Evolutionary conservation across 441 rosid species (phyloP).

Genomic region (Adansonia rubrostipa): DNA sequence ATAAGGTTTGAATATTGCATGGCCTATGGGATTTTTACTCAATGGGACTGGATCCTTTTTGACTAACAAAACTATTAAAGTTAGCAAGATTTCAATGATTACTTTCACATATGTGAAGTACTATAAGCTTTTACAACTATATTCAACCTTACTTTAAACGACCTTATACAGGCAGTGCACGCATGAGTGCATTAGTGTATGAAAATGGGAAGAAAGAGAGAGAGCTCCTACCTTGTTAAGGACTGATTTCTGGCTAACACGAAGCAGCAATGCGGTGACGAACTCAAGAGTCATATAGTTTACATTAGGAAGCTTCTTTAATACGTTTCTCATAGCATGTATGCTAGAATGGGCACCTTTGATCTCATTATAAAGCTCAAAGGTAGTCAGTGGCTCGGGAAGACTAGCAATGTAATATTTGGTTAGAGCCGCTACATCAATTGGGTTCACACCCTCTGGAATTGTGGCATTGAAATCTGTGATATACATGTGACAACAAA

Average conservation of each 20-base stretch:
- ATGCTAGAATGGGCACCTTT: conserved; percentile 72
- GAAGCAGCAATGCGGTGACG: conserved; percentile 77
- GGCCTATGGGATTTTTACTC: no score
- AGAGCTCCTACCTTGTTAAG: conserved; percentile 68
- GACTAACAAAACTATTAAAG: no score
- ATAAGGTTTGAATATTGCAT: no score
- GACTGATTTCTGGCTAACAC: conserved; percentile 80
- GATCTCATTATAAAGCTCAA: conserved; percentile 75
- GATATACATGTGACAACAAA: conserved; percentile 26
- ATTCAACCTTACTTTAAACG: neutral
- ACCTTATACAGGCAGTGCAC: neutral
- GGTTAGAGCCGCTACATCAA: conserved; percentile 72
- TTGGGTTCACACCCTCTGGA: conserved; percentile 72
- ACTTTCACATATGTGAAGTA: neutral
- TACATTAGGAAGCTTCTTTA: conserved; percentile 80
- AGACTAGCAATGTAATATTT: conserved; percentile 93
- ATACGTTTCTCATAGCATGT: conserved; percentile 58
- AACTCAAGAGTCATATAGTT: conserved; percentile 90
- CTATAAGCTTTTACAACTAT: neutral
- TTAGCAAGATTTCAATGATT: neutral
- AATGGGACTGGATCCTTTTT: no score
- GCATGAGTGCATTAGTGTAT: neutral
- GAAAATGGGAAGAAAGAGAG: neutral
- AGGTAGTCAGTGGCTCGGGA: conserved; percentile 85
- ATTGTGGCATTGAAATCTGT: conserved; percentile 70